Conservation (phyloP, 768 basidiomycete genomes). For the Cystoderma amianthinum region DNA sequence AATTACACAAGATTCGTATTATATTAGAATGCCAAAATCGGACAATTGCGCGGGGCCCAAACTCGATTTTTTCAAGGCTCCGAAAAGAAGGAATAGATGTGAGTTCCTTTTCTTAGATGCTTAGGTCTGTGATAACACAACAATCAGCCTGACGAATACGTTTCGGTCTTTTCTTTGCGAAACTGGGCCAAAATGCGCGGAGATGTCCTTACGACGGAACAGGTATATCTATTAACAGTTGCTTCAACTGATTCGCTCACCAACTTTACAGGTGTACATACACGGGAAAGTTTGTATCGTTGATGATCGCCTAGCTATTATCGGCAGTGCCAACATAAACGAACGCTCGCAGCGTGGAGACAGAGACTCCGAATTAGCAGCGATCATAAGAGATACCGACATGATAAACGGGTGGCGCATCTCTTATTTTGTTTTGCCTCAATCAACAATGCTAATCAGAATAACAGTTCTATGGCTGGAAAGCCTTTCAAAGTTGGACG, state of each 20-base stretch:
- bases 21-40: conserved; percentile 95
- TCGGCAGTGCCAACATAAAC: conserved; percentile 97
- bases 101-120: too few species aligned
- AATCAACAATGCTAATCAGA: neutral
- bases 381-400: conserved; percentile 92
- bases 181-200: conserved; percentile 91
- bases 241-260: neutral
- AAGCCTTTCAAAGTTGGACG: conserved; percentile 93
- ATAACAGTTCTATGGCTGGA: conserved; percentile 84
- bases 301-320: conserved; percentile 91
- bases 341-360: conserved; percentile 95
- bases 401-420: conserved; percentile 82
- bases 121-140: neutral
- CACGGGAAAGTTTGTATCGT: conserved; percentile 88
- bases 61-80: conserved; percentile 86
- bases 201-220: conserved; percentile 82
- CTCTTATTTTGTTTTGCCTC: neutral
- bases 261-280: conserved; percentile 65
- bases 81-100: conserved; percentile 87
- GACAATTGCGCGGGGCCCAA: conserved; percentile 80
- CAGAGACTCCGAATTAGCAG: conserved; percentile 92
- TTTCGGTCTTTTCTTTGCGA: conserved; percentile 84
- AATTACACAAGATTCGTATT: conserved; percentile 63
- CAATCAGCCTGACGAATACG: conserved; percentile 84
- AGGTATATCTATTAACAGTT: conserved; percentile 35